phyloP scores from a whole-genome alignment of 345 rosid species.

The Odontarrhena argentea region DNA sequence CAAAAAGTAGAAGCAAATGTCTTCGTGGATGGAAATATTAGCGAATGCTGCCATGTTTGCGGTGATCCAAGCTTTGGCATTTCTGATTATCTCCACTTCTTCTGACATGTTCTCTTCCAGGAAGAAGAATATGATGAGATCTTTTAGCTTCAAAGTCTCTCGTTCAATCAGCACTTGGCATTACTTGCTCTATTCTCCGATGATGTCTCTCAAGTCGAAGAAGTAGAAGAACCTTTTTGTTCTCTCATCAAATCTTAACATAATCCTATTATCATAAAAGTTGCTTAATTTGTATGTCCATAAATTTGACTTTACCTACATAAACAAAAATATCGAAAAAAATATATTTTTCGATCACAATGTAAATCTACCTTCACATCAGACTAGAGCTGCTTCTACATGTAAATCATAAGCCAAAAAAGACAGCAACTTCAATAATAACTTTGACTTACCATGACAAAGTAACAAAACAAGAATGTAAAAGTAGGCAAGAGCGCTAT shows the following conservation, averaged over 20 bases:
- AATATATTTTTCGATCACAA: too few species aligned
- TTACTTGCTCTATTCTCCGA: neutral
- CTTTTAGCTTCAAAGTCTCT: constrained; percentile 13
- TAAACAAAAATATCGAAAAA: too few species aligned
- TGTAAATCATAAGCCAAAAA: constrained; percentile 9
- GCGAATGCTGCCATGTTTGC: constrained; percentile 2
- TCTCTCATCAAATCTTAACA: neutral
- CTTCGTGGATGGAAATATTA: neutral
- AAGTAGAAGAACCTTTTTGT: neutral
- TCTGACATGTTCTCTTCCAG: constrained; percentile 16
- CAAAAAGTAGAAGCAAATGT: neutral
- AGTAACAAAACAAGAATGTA: constrained; percentile 3
- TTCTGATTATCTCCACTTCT: neutral
- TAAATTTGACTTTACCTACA: too few species aligned
- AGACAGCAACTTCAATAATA: neutral
- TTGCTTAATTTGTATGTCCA: too few species aligned
- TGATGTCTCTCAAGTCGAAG: constrained; percentile 12
- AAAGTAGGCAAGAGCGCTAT: constrained; percentile 1
- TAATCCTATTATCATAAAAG: neutral
- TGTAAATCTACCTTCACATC: too few species aligned
- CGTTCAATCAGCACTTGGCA: neutral
- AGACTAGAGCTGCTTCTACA: neutral
- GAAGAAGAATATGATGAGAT: neutral
- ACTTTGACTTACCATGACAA: neutral
- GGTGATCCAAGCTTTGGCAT: neutral